Evolutionary conservation across 306 rosid genomes (phyloP), one percentile per base, ranked within the genome.

Genomic region (Acacia melanoxylon): DNA sequence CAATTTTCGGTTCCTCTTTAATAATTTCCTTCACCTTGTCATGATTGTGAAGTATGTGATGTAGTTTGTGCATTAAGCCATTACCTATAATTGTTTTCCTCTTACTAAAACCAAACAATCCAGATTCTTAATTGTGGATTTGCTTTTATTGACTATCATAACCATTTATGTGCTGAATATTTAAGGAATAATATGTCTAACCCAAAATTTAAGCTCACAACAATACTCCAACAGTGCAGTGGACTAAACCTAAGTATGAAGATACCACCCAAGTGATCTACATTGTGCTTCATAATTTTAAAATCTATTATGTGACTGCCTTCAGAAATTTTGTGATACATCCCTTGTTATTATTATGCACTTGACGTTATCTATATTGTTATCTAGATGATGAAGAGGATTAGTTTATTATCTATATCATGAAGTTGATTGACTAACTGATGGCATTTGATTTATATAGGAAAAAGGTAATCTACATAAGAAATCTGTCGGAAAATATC

Each of bases 201-300:
- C 83, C 84, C 93, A n/a, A 83, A 88, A n/a, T 92, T 89, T 76
- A 89, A 88, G 88, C 93, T 92, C 9, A 84, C 56, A 74, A 19
- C 63, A 92, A 83, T 85, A 84, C 89, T 68, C 95, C 95, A 81
- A 91, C 91, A 12, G 92, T 91, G 74, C 87, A 89, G 70, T 92
- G 97, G 97, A 92, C 92, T 70, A 92, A 92, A 82, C 93, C 93
- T 63, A 91, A 78, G 81, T 91, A 88, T 88, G 45, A 88, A 29
- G 97, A 89, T 33, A 4, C 35, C 31, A 83, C 90, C 63, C 97
- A 91, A 92, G 95, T 92, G 35, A 73, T 85, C 65, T 41, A 35
- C 52, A 54, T 37, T 75, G 15, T 46, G n/a, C 75, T 70, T 45
- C 73, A 40, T 74, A 27, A 5, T 44, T 65, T 75, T 42, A 74